Evolutionary conservation across 371 early-diverging fungal genomes (phyloP), one percentile per base, ranked within the genome.

Genomic region (Nematocida homosporus): DNA sequence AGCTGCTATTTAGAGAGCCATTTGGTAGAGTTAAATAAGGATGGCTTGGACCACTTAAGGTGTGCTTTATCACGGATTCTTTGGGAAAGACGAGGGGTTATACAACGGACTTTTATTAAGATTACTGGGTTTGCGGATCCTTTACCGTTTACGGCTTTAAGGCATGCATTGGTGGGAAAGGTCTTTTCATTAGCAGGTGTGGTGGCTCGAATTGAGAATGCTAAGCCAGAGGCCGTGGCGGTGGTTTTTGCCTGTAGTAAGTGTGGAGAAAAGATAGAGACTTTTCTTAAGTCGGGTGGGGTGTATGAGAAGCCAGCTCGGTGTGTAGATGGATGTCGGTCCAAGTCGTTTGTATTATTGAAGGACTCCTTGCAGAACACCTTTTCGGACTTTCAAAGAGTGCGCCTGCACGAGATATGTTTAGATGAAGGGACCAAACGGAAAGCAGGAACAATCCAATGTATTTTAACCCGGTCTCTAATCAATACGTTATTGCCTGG

Each of bases 401-500:
- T 84, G 40, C 78, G 77, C 66, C 55, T 84, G 23, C 81, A 81
- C 38, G 81, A 81, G 50, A 16, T 79, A 5, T 79, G 56, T 51
- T 34, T 57, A 6, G 40, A 13, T 25, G 56, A 77, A 5, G 50
- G 61, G 35, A 56, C 55, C 20, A 55, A 27, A 30, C 48, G 63
- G 20, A 76, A 72, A 29, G 65, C 75, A 32, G 79, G 56, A 5
- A 44, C 61, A 5, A 69, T 81, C 20, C 79, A 82, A 18, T 76
- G 77, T 41, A 63, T 77, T 48, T 30, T 84, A 18, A 56, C 68
- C 23, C 72, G 78, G 41, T 56, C 63, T n/a, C 66, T 80, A 41
- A 80, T 82, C 34, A 79, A 79, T n/a, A 67, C 79, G 5, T 35
- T 82, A 13, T 52, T 75, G 0, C 82, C 82, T 54, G 84, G 84